Base-by-base conservation (phyloP, 495 filamentous ascomycete species). In the Aspergillus olivimuriae region DNA sequence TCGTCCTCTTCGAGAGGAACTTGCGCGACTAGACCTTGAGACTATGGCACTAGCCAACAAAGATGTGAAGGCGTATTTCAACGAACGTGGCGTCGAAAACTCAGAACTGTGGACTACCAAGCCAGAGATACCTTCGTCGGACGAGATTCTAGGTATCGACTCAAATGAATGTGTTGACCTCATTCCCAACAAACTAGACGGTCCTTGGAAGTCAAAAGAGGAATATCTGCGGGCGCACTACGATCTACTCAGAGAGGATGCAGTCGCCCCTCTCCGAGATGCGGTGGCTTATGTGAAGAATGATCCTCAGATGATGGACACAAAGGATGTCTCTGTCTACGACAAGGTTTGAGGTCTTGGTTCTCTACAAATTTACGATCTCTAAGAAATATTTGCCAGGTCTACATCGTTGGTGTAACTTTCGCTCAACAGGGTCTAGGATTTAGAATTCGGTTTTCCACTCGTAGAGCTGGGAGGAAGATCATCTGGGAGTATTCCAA, bases 401-500 rank as follows among this genome's bases (percentile, higher is more conserved):
- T 89, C 9, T 74, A 77, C 23, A 70, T 92, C 31, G 72, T 58
- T 19, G 78, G 78, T 0, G 63, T 87, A 17, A 76, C 81, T 0
- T 78, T 87, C 53, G 65, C 82, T 1, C 61, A 60, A 5, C 62
- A 73, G 14, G 88, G 86, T 0, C 68, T 87, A 9, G 80, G 83
- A 14, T 73, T 74, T 30, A 77, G 82, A 23, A 61, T 92, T 11
- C 75, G 75, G 11, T 94, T 95, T 56, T 88, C 85, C 0, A 76
- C 83, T 1, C 58, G 65, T 30, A 74, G 84, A 28, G 75, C 82
- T 1, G 74, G 69, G 4, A 87, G 82, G 50, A 73, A 65, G n/a
- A 81, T 95, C 24, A 68, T 75, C 0, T 95, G 89, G 89, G 66
- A 77, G 17, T 80, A 88, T 39, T 86, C 84, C 0, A 84, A 80